Percentiles rank a stretch among this genome's conserved stretches.
Conservation (phyloP, 139 green algal genomes). For the Raphidocelis subcapitata region DNA sequence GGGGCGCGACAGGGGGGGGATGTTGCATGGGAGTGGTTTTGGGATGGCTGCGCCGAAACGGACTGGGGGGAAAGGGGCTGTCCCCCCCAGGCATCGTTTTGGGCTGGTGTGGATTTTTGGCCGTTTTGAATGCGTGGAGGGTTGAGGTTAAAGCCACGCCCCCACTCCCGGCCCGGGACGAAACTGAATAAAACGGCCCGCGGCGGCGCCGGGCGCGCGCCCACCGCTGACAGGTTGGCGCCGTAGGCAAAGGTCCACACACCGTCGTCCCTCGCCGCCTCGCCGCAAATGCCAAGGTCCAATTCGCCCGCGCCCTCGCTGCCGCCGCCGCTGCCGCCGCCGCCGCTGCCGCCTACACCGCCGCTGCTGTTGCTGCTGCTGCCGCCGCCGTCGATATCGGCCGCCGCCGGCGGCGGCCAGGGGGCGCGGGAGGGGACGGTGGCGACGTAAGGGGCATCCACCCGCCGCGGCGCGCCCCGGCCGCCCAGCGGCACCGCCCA, state of each 20-base stretch:
- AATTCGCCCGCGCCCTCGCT: slow-evolving; percentile 1
- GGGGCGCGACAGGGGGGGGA: no score
- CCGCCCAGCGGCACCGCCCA: slow-evolving; percentile 49
- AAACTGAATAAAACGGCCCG: no score
- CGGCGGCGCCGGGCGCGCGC: no score
- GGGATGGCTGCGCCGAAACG: no score
- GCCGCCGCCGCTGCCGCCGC: no score
- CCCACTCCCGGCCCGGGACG: no score
- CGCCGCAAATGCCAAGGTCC: slow-evolving; percentile 12
- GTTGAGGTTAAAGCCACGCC: no score
- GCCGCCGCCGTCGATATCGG: not conserved
- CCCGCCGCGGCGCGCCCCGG: not conserved
- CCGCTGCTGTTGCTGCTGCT: not conserved
- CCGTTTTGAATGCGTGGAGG: no score
- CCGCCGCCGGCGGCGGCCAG: not conserved
- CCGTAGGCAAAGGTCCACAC: slow-evolving; percentile 68
- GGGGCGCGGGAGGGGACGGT: slow-evolving; percentile 15
- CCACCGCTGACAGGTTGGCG: slow-evolving; percentile 66
- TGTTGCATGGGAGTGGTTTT: no score
- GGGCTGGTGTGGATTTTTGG: no score
- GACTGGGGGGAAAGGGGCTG: no score
- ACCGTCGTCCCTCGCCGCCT: slow-evolving; percentile 1
- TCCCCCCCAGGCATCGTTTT: no score
- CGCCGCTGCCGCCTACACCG: not conserved
- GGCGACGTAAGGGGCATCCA: slow-evolving; percentile 37